Conservation (phyloP, 495 filamentous ascomycete genomes). For the Aspergillus nanangensis region DNA sequence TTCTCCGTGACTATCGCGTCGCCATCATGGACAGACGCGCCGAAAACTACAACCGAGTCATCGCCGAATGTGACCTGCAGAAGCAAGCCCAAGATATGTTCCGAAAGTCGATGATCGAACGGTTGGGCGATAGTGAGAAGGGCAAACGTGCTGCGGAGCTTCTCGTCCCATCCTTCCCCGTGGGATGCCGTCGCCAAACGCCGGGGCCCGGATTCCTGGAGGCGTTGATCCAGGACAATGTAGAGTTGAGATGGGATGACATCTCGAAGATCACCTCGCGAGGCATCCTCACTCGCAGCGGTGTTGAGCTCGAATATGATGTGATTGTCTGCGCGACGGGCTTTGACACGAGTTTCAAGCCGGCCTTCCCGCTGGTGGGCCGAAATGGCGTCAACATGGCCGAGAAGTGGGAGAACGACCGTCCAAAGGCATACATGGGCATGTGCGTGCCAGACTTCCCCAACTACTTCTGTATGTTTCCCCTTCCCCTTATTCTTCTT, state of each 20-base stretch:
- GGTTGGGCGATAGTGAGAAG: constrained; percentile 9
- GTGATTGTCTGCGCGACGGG: constrained; percentile 4
- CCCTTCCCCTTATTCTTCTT: neutral
- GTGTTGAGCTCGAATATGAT: constrained; percentile 1
- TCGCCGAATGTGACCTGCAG: constrained; percentile 9
- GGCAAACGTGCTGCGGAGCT: constrained; percentile 2
- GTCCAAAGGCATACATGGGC: constrained; percentile 4
- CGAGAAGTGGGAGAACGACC: constrained; percentile 1
- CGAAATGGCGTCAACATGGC: constrained; percentile 1
- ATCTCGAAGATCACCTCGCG: neutral
- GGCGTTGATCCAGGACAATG: constrained; percentile 1
- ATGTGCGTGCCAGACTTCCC: constrained; percentile 1
- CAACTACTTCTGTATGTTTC: constrained; percentile 2
- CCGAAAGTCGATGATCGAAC: constrained; percentile 3
- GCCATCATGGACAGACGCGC: constrained; percentile 12
- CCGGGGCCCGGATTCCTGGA: constrained; percentile 1
- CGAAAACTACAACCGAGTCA: constrained; percentile 13
- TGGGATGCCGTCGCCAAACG: constrained; percentile 5
- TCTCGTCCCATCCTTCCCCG: constrained; percentile 1
- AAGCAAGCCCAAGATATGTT: constrained; percentile 10
- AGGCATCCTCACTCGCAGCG: neutral
- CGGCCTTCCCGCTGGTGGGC: constrained; percentile 2
- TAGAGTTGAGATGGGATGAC: constrained; percentile 4
- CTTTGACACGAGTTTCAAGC: constrained; percentile 1
- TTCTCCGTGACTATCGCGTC: constrained; percentile 12